A percentile compares a stretch with the other conserved stretches of the same genome.
Conservation (phyloP, 495 filamentous ascomycete genomes). For the Aspergillus steynii region DNA sequence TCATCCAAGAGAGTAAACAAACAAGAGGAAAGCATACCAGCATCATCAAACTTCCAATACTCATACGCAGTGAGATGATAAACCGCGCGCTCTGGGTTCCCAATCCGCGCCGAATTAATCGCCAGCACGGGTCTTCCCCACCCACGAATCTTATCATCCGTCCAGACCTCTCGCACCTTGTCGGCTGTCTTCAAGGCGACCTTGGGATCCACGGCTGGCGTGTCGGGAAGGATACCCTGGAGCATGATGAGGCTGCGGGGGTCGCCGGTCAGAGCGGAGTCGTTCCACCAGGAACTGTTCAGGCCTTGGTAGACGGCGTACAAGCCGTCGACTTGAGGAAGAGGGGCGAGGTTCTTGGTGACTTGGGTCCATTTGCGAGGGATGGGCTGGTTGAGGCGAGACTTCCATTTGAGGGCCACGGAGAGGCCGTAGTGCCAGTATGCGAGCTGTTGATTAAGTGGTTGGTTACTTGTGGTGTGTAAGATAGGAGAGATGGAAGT, state of each 20-base stretch:
- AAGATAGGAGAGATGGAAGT: not conserved
- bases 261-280: slow-evolving; percentile 11
- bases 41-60: slow-evolving; percentile 21
- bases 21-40: slow-evolving; percentile 9
- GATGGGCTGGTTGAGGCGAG: slow-evolving; percentile 7
- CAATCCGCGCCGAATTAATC: slow-evolving; percentile 18
- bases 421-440: slow-evolving; percentile 21
- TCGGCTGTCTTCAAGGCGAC: slow-evolving; percentile 14
- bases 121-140: slow-evolving; percentile 19
- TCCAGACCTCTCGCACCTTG: slow-evolving; percentile 16
- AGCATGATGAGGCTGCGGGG: slow-evolving; percentile 22
- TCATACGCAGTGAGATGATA: slow-evolving; percentile 20
- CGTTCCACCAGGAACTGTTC: slow-evolving; percentile 17
- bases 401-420: slow-evolving; percentile 11
- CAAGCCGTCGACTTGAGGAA: slow-evolving; percentile 9
- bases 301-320: slow-evolving; percentile 20
- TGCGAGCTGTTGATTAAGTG: slow-evolving; percentile 4
- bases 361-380: slow-evolving; percentile 13
- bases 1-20: not conserved
- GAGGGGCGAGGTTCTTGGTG: slow-evolving; percentile 11
- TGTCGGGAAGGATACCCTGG: slow-evolving; percentile 19
- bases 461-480: too few relatives aligned
- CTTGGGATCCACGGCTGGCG: slow-evolving; percentile 10
- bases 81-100: slow-evolving; percentile 13
- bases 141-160: slow-evolving; percentile 14